These are phyloP conservation scores for Pleurozium schreberi DNA, from an alignment of 225 moss, liverwort and hornwort genomes.

Conservation along the genomic window DNA sequence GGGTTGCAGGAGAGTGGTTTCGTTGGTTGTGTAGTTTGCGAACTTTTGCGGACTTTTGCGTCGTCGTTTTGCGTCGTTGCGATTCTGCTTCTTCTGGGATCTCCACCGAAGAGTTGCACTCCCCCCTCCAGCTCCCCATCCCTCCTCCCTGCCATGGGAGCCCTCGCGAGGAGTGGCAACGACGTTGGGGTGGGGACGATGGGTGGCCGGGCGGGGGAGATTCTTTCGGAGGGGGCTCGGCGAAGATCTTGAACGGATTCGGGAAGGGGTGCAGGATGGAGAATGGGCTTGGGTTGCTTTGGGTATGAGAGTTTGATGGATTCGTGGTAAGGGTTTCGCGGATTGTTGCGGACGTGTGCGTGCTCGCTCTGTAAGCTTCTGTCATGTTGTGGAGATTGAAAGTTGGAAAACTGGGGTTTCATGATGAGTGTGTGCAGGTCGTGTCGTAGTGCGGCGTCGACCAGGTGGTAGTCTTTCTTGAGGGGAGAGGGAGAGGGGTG, in stretches of 20 bases:
- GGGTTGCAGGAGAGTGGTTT: neutral
- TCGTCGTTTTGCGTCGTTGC: neutral
- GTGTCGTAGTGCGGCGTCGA: neutral
- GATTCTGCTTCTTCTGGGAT: neutral
- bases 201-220: neutral
- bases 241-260: neutral
- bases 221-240: neutral
- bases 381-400: neutral
- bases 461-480: neutral
- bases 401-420: neutral
- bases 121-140: neutral
- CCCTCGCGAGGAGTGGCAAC: neutral
- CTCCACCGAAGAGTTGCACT: neutral
- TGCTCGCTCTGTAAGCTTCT: constrained; percentile 2
- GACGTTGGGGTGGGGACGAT: neutral
- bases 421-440: neutral
- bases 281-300: neutral
- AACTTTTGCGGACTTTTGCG: neutral
- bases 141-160: neutral
- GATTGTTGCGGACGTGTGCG: neutral
- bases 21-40: neutral
- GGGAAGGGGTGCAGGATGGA: neutral
- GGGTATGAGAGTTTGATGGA: neutral
- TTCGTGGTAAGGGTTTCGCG: neutral
- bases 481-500: neutral